These are phyloP conservation scores for Alternaria gansuensis DNA, from an alignment of 2,329 filamentous ascomycete genomes.

Conservation along the genomic window DNA sequence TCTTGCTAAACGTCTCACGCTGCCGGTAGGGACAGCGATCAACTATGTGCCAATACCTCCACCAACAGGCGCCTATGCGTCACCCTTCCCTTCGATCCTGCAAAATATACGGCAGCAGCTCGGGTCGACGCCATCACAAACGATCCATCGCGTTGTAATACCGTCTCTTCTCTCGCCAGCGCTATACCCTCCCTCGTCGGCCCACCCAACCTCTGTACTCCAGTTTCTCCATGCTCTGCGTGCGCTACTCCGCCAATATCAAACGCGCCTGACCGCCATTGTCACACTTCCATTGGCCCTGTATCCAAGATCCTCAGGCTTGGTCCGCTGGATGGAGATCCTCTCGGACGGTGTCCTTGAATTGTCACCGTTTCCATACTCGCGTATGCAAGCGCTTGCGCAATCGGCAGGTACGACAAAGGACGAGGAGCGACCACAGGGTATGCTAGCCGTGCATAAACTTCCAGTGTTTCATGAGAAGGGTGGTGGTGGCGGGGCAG, in stretches of 20 bases:
- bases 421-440: slow-evolving; percentile 80
- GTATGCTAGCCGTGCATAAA: slow-evolving; percentile 82
- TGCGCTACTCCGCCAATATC: slow-evolving; percentile 74
- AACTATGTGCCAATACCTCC: slow-evolving; percentile 62
- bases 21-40: slow-evolving; percentile 54
- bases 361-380: slow-evolving; percentile 75
- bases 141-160: slow-evolving; percentile 82
- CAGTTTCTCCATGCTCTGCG: slow-evolving; percentile 83
- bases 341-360: slow-evolving; percentile 87
- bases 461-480: slow-evolving; percentile 88
- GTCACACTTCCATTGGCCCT: slow-evolving; percentile 82
- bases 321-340: slow-evolving; percentile 86
- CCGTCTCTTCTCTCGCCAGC: slow-evolving; percentile 88
- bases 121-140: slow-evolving; percentile 60
- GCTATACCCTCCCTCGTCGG: slow-evolving; percentile 74
- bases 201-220: slow-evolving; percentile 75
- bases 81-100: slow-evolving; percentile 75
- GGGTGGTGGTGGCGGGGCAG: slow-evolving; percentile 75
- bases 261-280: slow-evolving; percentile 73
- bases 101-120: slow-evolving; percentile 64
- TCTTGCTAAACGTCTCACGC: slow-evolving; percentile 59
- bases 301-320: slow-evolving; percentile 76
- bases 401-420: slow-evolving; percentile 61
- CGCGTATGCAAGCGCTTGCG: slow-evolving; percentile 60
- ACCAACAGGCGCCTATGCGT: slow-evolving; percentile 63